Evolutionary conservation across 2,329 filamentous ascomycete species (phyloP).

Genomic region (Aquanectria penicillioides): DNA sequence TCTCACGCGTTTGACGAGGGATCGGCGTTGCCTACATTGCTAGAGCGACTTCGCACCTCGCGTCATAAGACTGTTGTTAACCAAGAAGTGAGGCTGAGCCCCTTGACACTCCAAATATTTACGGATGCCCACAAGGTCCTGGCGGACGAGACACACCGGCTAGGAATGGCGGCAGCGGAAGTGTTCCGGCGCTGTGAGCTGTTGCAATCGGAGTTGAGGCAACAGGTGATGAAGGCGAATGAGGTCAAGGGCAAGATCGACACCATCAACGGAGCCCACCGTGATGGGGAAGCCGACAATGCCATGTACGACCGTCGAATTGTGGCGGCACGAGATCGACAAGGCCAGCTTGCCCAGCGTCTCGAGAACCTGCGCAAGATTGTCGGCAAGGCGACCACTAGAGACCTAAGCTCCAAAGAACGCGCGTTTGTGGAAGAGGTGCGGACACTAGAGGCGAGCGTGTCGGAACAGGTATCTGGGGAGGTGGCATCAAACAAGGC

Average conservation of each 20-base stretch:
- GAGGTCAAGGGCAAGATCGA: constrained; percentile 75
- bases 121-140: constrained; percentile 78
- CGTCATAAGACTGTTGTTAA: constrained; percentile 70
- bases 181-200: constrained; percentile 77
- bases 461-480: constrained; percentile 50
- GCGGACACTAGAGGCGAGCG: constrained; percentile 63
- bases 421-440: constrained; percentile 58
- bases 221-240: constrained; percentile 73
- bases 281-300: constrained; percentile 62
- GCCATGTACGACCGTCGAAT: constrained; percentile 69
- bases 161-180: constrained; percentile 77
- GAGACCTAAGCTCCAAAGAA: constrained; percentile 58
- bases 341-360: constrained; percentile 65
- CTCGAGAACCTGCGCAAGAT: constrained; percentile 66
- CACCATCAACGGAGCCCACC: constrained; percentile 61
- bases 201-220: constrained; percentile 72
- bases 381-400: constrained; percentile 52
- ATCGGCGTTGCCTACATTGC: constrained; percentile 65
- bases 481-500: constrained; percentile 46
- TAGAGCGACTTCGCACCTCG: constrained; percentile 67
- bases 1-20: constrained; percentile 67
- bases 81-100: constrained; percentile 75
- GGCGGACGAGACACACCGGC: constrained; percentile 72
- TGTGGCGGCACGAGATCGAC: constrained; percentile 62
- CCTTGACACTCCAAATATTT: constrained; percentile 76